Conservation (phyloP, 1,284 basidiomycete genomes). For the Irpex sp. region DNA sequence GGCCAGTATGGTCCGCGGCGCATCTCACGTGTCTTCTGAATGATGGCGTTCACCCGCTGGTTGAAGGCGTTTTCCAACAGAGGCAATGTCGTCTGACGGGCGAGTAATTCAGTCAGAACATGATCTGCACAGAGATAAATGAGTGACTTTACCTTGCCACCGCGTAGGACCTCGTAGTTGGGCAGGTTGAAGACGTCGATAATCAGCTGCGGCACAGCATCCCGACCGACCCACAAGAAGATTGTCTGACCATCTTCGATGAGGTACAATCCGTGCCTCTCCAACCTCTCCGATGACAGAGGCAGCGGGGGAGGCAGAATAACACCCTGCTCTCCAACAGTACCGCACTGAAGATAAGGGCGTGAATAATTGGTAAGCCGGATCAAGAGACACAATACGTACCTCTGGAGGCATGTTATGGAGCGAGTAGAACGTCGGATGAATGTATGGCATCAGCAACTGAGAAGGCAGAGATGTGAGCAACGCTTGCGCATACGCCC, state of each 20-base stretch:
- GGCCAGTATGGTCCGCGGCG: conserved; percentile 90
- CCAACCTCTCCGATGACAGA: conserved; percentile 89
- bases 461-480: conserved; percentile 92
- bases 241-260: conserved; percentile 98
- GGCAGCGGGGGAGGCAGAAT: conserved; percentile 87
- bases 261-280: conserved; percentile 93
- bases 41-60: conserved; percentile 87
- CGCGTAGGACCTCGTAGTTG: conserved; percentile 83
- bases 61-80: conserved; percentile 90
- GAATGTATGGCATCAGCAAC: conserved; percentile 89
- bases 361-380: background rate
- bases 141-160: conserved; percentile 76
- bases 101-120: background rate
- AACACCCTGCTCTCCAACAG: conserved; percentile 77
- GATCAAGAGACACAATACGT: conserved; percentile 14
- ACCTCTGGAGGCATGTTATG: conserved; percentile 97
- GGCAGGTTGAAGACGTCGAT: conserved; percentile 94
- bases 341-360: conserved; percentile 56
- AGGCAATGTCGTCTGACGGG: conserved; percentile 74
- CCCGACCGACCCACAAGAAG: conserved; percentile 96
- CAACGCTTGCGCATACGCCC: conserved; percentile 92
- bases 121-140: conserved; percentile 1
- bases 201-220: conserved; percentile 92
- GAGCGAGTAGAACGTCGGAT: conserved; percentile 93
- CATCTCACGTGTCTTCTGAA: conserved; percentile 91